Evolutionary conservation across 1,284 basidiomycete genomes (phyloP), one percentile per base, ranked within the genome.

Genomic region (Naganishia sp.): DNA sequence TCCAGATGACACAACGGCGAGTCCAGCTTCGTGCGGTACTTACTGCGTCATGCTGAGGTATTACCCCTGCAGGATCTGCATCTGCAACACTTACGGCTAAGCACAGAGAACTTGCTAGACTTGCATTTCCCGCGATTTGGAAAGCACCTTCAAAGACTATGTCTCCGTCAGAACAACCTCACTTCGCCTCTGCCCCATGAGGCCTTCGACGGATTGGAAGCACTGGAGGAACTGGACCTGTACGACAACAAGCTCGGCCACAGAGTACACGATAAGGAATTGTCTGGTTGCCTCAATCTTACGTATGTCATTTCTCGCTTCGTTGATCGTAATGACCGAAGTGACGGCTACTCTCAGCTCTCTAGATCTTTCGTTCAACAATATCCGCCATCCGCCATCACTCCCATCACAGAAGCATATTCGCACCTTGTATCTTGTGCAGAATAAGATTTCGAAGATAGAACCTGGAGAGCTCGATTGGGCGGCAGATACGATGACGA

Each of bases 331-430:
- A 9, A 39, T 3, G 13, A 39, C 2, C 46, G 21, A 49, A 52
- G 43, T 36, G 33, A 66, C 64, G 23, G 63, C 57, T 13, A 25
- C 42, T 39, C 57, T 21, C 69, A 96, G 94, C 53, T 83, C 86
- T 3, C 82, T 99, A 55, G 96, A 99, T 81, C 82, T 97, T 39
- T 98, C 94, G 1, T 99, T 97, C 85, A 99, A 99, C 81, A 85
- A 95, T 55, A 82, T 98, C 65, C 85, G 86, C 66, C 73, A 80
- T 48, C 63, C 74, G 0, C 91, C 93, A 0, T 79, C 82, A 59
- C 81, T 94, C 1, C 81, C 81, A 2, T 84, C 86, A 2, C 75
- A 82, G 31, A 77, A 70, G 15, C 72, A 78, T 23, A 83, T 96
- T 39, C 81, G 84, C 59, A 91, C 90, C 0, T 83, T 96, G 25